A percentile compares a stretch with the other conserved stretches of the same genome.
Conservation (phyloP, 106 monocot species). For the Xerophyta viscosa region DNA sequence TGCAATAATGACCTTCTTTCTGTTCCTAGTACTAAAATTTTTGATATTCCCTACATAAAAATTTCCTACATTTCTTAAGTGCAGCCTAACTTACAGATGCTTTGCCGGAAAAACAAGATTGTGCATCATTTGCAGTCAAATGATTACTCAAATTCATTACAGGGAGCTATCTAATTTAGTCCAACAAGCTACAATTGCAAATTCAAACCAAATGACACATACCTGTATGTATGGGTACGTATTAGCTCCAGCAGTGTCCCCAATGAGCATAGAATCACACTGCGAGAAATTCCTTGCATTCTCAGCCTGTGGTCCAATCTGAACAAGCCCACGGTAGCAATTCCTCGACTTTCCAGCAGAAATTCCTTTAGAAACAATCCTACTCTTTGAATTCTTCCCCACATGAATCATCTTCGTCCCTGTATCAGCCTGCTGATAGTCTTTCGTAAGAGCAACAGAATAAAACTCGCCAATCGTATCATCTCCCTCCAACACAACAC, state of each 20-base stretch:
- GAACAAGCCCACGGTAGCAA: constrained; percentile 85
- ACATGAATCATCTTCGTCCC: constrained; percentile 98
- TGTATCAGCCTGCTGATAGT: constrained; percentile 91
- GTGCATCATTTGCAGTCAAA: too few species aligned
- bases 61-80: too few species aligned
- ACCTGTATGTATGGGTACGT: constrained; percentile 98
- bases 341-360: constrained; percentile 96
- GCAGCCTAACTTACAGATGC: too few species aligned
- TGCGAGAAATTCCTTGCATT: constrained; percentile 88
- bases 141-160: too few species aligned
- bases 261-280: constrained; percentile 99
- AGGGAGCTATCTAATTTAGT: too few species aligned
- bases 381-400: constrained; percentile 72
- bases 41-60: too few species aligned
- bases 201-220: too few species aligned
- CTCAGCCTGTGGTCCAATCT: constrained; percentile 55
- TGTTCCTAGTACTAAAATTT: too few species aligned
- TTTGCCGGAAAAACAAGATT: too few species aligned
- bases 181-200: too few species aligned
- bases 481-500: constrained; percentile 74
- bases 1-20: too few species aligned
- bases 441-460: constrained; percentile 89
- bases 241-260: constrained; percentile 81
- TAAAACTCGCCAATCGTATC: constrained; percentile 87
- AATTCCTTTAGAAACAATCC: constrained; percentile 89